A percentile compares a stretch with the other conserved stretches of the same genome.
These are phyloP conservation scores for Apiospora kogelbergensis DNA, from an alignment of 2,329 filamentous ascomycete genomes.

Conservation along the genomic window DNA sequence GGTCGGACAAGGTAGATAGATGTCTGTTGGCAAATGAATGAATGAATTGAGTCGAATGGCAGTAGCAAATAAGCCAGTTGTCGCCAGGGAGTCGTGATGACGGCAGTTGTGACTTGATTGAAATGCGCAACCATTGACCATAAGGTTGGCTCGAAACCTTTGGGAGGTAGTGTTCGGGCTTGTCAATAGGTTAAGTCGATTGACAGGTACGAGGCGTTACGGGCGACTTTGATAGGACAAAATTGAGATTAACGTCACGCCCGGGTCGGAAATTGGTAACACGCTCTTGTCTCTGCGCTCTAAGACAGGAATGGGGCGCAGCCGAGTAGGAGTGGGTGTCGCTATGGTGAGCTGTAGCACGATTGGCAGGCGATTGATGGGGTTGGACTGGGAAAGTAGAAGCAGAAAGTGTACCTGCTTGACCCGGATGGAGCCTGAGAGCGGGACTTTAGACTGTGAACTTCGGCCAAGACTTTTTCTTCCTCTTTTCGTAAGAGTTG, in stretches of 20 bases:
- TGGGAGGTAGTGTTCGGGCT: not conserved
- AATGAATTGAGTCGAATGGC: not conserved
- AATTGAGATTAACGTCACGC: slow-evolving; percentile 10
- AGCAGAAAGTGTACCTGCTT: not conserved
- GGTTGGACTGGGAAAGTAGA: not conserved
- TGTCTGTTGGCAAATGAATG: not conserved
- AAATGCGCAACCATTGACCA: not conserved
- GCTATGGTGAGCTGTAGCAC: not conserved
- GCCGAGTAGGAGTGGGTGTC: not conserved
- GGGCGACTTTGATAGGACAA: not conserved
- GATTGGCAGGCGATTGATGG: not conserved
- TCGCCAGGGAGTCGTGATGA: not conserved
- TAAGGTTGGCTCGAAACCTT: slow-evolving; percentile 3
- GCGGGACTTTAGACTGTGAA: not conserved
- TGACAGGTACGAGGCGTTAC: not conserved
- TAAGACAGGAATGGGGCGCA: slow-evolving; percentile 3
- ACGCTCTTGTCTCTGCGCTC: not conserved
- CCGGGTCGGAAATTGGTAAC: slow-evolving; percentile 1
- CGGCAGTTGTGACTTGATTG: not conserved
- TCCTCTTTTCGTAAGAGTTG: not conserved
- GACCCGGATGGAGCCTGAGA: no score
- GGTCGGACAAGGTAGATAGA: not conserved
- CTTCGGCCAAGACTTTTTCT: not conserved
- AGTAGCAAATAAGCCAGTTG: not conserved
- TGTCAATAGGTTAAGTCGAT: slow-evolving; percentile 4